These are phyloP conservation scores for Taiozyma sp. DNA, from an alignment of 1,139 yeast species.

Conservation along the genomic window DNA sequence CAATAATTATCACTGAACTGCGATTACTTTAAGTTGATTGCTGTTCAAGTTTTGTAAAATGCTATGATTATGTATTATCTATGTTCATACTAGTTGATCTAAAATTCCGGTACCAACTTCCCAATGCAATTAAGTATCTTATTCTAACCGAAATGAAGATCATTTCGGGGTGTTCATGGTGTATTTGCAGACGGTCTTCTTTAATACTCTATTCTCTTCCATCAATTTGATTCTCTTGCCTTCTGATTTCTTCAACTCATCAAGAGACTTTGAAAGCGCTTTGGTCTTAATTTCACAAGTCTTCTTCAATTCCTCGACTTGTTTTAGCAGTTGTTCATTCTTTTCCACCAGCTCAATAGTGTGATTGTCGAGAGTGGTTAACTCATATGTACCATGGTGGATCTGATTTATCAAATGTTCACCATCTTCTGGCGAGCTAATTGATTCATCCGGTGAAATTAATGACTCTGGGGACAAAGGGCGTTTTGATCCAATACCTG, in stretches of 20 bases:
- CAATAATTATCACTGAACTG: not conserved
- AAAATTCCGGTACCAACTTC: not conserved
- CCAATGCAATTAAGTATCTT: not conserved
- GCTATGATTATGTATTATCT: not conserved
- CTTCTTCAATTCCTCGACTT: constrained; percentile 27
- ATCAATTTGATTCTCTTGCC: constrained; percentile 23
- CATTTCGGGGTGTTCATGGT: constrained; percentile 5
- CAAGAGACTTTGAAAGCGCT: constrained; percentile 27
- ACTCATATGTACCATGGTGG: not conserved
- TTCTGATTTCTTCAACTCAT: constrained; percentile 31
- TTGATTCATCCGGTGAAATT: constrained; percentile 17
- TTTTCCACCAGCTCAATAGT: constrained; percentile 2
- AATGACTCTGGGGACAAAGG: constrained; percentile 23
- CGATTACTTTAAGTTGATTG: not conserved
- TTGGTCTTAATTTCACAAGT: constrained; percentile 28
- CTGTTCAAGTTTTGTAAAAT: not conserved
- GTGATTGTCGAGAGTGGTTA: not conserved
- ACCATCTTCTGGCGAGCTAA: constrained; percentile 15
- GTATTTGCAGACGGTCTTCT: constrained; percentile 13
- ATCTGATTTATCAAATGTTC: not conserved
- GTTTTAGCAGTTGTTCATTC: constrained; percentile 3
- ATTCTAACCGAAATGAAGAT: not conserved
- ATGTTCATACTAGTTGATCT: not conserved
- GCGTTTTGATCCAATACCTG: constrained; percentile 1
- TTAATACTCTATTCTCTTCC: constrained; percentile 21